Evolutionary conservation across 192 early-diverging fungal genomes (phyloP), one percentile per base, ranked within the genome.

Genomic region (Linderina pennispora): DNA sequence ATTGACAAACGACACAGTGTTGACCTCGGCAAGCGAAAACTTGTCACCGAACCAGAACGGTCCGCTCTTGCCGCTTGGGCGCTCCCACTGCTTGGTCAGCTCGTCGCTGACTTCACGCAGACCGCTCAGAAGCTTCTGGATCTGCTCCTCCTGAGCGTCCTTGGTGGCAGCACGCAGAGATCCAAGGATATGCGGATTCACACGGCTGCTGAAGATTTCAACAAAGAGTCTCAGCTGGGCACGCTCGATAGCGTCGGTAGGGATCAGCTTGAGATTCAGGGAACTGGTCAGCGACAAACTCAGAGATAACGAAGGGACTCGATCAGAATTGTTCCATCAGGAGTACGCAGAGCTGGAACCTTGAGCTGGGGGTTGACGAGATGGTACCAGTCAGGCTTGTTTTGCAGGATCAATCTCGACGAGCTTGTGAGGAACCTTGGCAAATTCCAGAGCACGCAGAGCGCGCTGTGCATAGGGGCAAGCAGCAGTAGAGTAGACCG

Each of bases 401-500:
- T 76, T 5, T 8, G 6, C n/a, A 85, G 60, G 46, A n/a, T 85
- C 80, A 36, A 85, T 85, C 22, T 72, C 45, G 16, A 83, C 58
- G 13, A 65, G 48, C 25, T 77, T 70, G 48, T 67, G 63, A 1
- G 60, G 58, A 8, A 53, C 47, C n/a, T 64, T 48, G 33, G 62
- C 55, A 41, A 81, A 76, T 19, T 53, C 65, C 10, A 81, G 48
- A 2, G 82, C 75, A 49, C 83, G 74, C 26, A 59, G 70, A 1
- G 77, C 74, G 32, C 82, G 77, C 23, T 82, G 80, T 10, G 82
- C 80, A 40, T 68, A 85, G 25, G 82, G 82, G 53, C 82, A 85
- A 36, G 59, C 13, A 24, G 31, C 21, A 18, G 50, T 36, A 38
- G 67, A 75, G 63, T 81, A 82, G 34, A 82, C 67, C 13, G 58